Evolutionary conservation across 1,139 yeast genomes (phyloP), one percentile per base, ranked within the genome.

Genomic region (Blastobotrys serpentis): DNA sequence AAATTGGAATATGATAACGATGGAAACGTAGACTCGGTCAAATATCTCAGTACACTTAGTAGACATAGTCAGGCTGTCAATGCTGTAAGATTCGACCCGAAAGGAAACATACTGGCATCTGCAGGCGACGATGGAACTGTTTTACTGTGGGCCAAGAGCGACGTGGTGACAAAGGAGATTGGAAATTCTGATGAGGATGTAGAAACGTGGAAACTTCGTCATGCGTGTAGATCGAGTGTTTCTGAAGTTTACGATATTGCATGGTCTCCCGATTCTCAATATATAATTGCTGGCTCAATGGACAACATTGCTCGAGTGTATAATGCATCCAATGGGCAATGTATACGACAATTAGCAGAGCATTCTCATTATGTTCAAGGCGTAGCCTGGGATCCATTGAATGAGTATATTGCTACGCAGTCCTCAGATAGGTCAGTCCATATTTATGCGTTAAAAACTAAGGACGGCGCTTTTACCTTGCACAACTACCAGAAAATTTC

Each of bases 31-130:
- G 58, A 16, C 63, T 63, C 25, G 59, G 69, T 37, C 18, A 57
- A 54, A 80, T 69, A 67, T 47, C 70, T 89, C 30, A 78, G 94
- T 17, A 87, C 97, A 0, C 73, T 94, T 44, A 68, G 82, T 2
- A 89, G 89, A 58, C 98, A 94, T 64, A 86, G 94, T 1, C 96
- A 89, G 65, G 96, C 98, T 0, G 97, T 92, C 16, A 92, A 92
- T 64, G 89, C 81, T 29, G 96, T 88, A 4, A 73, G 96, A 47
- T 92, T 89, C 64, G 82, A 82, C 61, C 82, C 84, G 1, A 68
- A 65, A 2, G 76, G 76, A 23, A 74, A 76, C 33, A 56, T 77
- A 8, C 69, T 92, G 33, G 98, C 98, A 0, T 78, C 94, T 0
- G 97, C 96, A 0, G 95, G 97, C 2, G 99, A 92, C 62, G 98